phyloP scores from a whole-genome alignment of 306 rosid genomes.

The Vigna hirtella region DNA sequence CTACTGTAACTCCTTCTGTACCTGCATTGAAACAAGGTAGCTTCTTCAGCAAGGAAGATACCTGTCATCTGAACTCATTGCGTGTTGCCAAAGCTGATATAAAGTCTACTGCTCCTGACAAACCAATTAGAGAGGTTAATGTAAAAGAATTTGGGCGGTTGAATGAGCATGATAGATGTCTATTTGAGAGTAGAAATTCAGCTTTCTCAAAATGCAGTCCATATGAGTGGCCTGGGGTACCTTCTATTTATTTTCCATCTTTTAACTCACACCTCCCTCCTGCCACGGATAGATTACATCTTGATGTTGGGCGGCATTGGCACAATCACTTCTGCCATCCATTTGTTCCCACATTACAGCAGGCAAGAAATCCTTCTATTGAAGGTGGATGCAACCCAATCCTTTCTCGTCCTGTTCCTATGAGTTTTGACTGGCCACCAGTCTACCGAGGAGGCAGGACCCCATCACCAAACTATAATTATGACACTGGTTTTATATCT shows the following conservation, averaged over 20 bases:
- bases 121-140: constrained; percentile 57
- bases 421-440: constrained; percentile 99
- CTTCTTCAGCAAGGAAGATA: constrained; percentile 48
- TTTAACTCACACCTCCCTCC: constrained; percentile 81
- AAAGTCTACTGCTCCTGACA: constrained; percentile 54
- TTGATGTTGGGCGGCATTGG: constrained; percentile 95
- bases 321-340: constrained; percentile 89
- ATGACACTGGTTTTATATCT: constrained; percentile 77
- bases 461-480: constrained; percentile 65
- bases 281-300: constrained; percentile 92
- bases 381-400: constrained; percentile 77
- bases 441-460: constrained; percentile 75
- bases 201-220: constrained; percentile 68
- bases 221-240: constrained; percentile 90
- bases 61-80: constrained; percentile 39
- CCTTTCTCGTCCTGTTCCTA: constrained; percentile 66
- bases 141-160: constrained; percentile 54
- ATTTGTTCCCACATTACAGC: constrained; percentile 76
- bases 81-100: constrained; percentile 47
- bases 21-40: constrained; percentile 48
- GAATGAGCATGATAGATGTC: constrained; percentile 57
- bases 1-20: constrained; percentile 44
- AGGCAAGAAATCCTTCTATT: constrained; percentile 60
- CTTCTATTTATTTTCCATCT: constrained; percentile 76
- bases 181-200: constrained; percentile 60